Conservation (phyloP, 345 rosid genomes). For the Pugionium dolabratum region DNA sequence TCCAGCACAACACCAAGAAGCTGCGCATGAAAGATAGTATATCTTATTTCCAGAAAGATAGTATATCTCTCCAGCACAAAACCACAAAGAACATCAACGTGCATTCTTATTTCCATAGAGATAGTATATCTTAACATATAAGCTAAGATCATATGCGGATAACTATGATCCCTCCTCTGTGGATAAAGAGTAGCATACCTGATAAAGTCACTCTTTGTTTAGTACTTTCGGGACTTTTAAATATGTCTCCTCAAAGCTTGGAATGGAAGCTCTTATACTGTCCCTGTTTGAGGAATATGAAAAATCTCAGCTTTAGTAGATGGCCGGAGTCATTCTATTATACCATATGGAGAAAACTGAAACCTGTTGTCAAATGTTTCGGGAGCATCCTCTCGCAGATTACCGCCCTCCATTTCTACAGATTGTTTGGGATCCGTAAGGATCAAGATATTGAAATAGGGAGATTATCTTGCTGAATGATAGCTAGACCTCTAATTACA, state of each 20-base stretch:
- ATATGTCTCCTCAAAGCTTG: constrained; percentile 66
- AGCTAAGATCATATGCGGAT: constrained; percentile 6
- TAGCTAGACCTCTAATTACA: not conserved
- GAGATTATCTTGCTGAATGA: not conserved
- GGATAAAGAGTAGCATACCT: constrained; percentile 31
- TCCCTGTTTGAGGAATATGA: constrained; percentile 47
- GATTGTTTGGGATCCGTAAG: constrained; percentile 21
- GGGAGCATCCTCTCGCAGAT: constrained; percentile 69
- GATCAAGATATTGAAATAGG: not conserved
- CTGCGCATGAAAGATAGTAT: constrained; percentile 25
- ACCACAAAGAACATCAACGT: not conserved
- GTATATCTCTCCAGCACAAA: not conserved
- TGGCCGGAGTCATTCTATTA: not conserved
- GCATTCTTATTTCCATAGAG: not conserved
- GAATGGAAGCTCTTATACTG: constrained; percentile 55
- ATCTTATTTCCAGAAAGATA: not conserved
- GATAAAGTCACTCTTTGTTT: constrained; percentile 56
- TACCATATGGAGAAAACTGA: constrained; percentile 9
- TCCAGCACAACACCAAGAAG: too few species aligned
- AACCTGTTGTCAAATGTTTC: constrained; percentile 67
- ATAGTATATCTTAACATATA: not conserved
- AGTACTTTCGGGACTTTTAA: constrained; percentile 57
- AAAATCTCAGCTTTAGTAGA: constrained; percentile 15
- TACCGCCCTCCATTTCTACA: constrained; percentile 66
- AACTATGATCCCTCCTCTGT: not conserved